A percentile compares a stretch with the other conserved stretches of the same genome.
Evolutionary conservation across 306 rosid genomes (phyloP).

Genomic region (Arachis hypogaea): DNA sequence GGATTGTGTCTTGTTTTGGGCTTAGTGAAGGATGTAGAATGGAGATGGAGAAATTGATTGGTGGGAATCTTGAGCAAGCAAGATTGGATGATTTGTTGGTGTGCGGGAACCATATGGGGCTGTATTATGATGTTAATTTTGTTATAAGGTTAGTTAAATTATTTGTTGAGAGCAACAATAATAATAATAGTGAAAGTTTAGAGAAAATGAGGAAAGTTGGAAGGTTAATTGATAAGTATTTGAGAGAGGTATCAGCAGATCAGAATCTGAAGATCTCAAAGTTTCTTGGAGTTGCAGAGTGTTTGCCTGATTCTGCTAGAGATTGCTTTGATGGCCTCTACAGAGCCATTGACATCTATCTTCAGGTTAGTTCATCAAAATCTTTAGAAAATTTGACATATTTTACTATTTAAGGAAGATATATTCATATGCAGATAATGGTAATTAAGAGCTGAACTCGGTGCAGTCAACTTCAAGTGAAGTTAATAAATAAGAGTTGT

Average conservation of each 20-base stretch:
- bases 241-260: constrained; percentile 77
- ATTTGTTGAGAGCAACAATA: constrained; percentile 47
- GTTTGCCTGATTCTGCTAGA: constrained; percentile 74
- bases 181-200: constrained; percentile 21
- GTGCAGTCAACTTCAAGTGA: no score
- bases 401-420: no score
- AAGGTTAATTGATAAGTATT: constrained; percentile 62
- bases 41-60: constrained; percentile 74
- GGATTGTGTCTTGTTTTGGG: constrained; percentile 64
- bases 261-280: constrained; percentile 67
- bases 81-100: constrained; percentile 75
- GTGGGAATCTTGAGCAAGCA: constrained; percentile 64
- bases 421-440: no score
- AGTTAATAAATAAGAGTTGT: no score
- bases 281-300: constrained; percentile 70
- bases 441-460: no score
- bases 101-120: constrained; percentile 53
- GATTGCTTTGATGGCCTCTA: constrained; percentile 68
- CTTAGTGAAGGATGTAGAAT: constrained; percentile 48
- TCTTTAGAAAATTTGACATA: no score
- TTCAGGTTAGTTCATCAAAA: constrained; percentile 52
- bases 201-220: constrained; percentile 69
- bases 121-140: constrained; percentile 66
- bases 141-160: constrained; percentile 64
- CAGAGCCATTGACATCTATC: constrained; percentile 81